These are phyloP conservation scores for Candida nonsorbophila DNA, from an alignment of 805 yeast genomes.

Conservation along the genomic window DNA sequence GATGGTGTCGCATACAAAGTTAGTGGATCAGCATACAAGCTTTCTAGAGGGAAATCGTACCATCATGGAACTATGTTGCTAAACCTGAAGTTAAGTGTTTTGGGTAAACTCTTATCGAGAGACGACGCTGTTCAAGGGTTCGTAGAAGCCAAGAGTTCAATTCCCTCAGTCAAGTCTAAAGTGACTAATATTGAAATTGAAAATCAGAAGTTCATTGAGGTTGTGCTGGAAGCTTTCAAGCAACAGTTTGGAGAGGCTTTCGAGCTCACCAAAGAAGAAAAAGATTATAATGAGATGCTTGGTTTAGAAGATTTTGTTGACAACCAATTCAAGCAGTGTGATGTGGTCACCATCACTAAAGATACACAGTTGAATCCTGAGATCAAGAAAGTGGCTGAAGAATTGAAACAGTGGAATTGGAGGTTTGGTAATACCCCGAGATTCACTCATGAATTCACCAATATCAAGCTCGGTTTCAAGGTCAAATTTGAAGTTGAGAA, in stretches of 20 bases:
- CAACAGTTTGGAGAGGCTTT: constrained; percentile 17
- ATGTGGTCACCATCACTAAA: constrained; percentile 16
- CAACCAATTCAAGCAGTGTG: constrained; percentile 7
- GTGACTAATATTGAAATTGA: constrained; percentile 60
- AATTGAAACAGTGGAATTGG: constrained; percentile 66
- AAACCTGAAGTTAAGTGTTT: constrained; percentile 52
- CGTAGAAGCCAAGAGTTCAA: constrained; percentile 46
- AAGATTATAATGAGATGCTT: constrained; percentile 26
- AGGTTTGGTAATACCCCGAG: constrained; percentile 70
- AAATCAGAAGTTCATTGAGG: constrained; percentile 40
- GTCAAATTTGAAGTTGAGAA: constrained; percentile 46
- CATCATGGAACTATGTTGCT: constrained; percentile 97
- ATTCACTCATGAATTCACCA: constrained; percentile 51
- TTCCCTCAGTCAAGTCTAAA: constrained; percentile 76
- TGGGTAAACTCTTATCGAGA: constrained; percentile 56
- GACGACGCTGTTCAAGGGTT: constrained; percentile 32
- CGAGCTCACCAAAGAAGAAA: constrained; percentile 11
- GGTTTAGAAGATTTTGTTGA: constrained; percentile 27
- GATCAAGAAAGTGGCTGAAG: constrained; percentile 31
- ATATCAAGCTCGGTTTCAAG: constrained; percentile 22
- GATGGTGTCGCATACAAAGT: constrained; percentile 46
- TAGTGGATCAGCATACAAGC: constrained; percentile 90
- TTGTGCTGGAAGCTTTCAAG: constrained; percentile 38
- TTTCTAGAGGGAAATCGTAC: constrained; percentile 74
- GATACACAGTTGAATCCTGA: constrained; percentile 30